Conservation (phyloP, 371 early-diverging fungal genomes). For the Lichtheimia hyalospora region DNA sequence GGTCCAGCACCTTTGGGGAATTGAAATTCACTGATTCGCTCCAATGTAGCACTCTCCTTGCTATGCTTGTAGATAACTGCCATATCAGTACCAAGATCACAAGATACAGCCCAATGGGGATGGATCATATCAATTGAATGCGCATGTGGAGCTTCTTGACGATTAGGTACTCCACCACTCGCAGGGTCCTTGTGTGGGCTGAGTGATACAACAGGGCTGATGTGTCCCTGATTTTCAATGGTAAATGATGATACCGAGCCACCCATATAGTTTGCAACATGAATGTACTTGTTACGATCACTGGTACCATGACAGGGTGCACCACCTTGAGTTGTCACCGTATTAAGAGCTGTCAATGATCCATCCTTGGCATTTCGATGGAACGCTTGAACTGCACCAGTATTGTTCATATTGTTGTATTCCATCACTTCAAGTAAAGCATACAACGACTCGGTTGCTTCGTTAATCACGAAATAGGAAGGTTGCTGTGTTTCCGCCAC, state of each 20-base stretch:
- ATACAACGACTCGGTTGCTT: slow-evolving; percentile 24
- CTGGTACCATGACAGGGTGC: slow-evolving; percentile 36
- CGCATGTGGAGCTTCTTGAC: slow-evolving; percentile 46
- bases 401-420: slow-evolving; percentile 19
- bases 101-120: slow-evolving; percentile 10
- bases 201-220: slow-evolving; percentile 8
- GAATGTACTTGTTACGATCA: slow-evolving; percentile 14
- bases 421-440: slow-evolving; percentile 31
- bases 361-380: slow-evolving; percentile 22
- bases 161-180: slow-evolving; percentile 27
- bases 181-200: slow-evolving; percentile 10
- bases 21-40: slow-evolving; percentile 12
- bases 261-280: slow-evolving; percentile 43
- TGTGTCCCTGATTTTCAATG: slow-evolving; percentile 8
- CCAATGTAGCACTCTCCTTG: slow-evolving; percentile 6
- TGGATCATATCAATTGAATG: slow-evolving; percentile 33
- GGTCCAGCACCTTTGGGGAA: slow-evolving; percentile 47
- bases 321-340: slow-evolving; percentile 29
- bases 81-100: slow-evolving; percentile 32
- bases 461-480: slow-evolving; percentile 27
- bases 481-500: slow-evolving; percentile 28
- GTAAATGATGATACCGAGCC: slow-evolving; percentile 30
- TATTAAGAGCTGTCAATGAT: slow-evolving; percentile 18
- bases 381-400: slow-evolving; percentile 34
- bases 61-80: slow-evolving; percentile 22